phyloP scores from a whole-genome alignment of 1,139 yeast genomes.

The Pichia cactophila region DNA sequence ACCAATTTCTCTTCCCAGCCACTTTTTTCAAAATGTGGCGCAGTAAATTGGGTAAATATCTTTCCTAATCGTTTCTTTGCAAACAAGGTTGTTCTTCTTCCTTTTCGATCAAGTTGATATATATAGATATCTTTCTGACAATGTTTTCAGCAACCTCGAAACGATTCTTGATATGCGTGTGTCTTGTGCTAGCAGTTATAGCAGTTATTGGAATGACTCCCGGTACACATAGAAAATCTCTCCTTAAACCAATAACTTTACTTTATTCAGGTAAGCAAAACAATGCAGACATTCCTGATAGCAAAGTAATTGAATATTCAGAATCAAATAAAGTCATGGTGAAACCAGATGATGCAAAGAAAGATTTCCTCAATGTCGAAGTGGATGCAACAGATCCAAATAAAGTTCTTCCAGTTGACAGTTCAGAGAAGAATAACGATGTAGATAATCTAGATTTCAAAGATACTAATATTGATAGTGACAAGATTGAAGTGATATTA shows the following conservation, averaged over 20 bases:
- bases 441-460: not conserved
- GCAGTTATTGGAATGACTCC: slow-evolving; percentile 12
- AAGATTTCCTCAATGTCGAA: slow-evolving; percentile 5
- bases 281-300: not conserved
- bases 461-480: slow-evolving; percentile 3
- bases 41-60: too few species aligned
- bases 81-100: too few species aligned
- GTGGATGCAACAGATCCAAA: slow-evolving; percentile 4
- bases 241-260: slow-evolving; percentile 5
- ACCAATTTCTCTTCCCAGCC: too few species aligned
- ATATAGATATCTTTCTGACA: too few species aligned
- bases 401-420: slow-evolving; percentile 7
- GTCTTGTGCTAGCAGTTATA: slow-evolving; percentile 7
- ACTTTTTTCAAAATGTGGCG: too few species aligned
- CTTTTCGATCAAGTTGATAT: too few species aligned
- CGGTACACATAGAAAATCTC: slow-evolving; percentile 3
- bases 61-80: too few species aligned
- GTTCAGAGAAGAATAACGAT: slow-evolving; percentile 1
- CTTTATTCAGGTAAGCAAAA: not conserved
- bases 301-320: not conserved
- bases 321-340: slow-evolving; percentile 11
- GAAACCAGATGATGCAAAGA: slow-evolving; percentile 7
- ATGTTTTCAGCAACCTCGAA: slow-evolving; percentile 9
- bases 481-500: slow-evolving; percentile 5
- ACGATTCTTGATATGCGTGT: slow-evolving; percentile 7